Percentiles rank a stretch among this genome's conserved stretches.
These are phyloP conservation scores for Cyberlindnera sargentensis DNA, from an alignment of 805 yeast genomes.

Conservation along the genomic window DNA sequence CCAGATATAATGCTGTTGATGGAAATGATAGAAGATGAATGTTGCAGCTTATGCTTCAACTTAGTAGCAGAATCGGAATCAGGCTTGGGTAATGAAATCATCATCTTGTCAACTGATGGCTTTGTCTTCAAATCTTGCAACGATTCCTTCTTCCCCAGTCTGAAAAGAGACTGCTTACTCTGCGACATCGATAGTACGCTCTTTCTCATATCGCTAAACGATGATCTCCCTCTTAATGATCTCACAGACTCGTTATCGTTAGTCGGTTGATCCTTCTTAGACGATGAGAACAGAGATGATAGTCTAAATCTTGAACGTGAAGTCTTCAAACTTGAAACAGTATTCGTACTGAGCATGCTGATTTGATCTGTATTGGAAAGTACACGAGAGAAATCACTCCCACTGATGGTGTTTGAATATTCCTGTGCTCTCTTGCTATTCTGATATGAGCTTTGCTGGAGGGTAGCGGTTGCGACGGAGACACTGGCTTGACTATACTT, in stretches of 20 bases:
- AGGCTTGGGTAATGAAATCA: constrained; percentile 52
- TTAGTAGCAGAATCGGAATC: constrained; percentile 49
- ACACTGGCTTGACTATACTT: constrained; percentile 7
- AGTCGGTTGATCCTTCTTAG: constrained; percentile 16
- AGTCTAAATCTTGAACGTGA: constrained; percentile 22
- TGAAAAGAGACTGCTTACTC: constrained; percentile 15
- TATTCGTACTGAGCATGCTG: constrained; percentile 13
- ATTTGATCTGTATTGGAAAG: constrained; percentile 12
- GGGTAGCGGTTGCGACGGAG: constrained; percentile 6
- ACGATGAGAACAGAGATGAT: constrained; percentile 19
- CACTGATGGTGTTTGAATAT: constrained; percentile 6
- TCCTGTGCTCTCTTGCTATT: constrained; percentile 9
- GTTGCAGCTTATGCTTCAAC: constrained; percentile 44
- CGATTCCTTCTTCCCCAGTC: constrained; percentile 20
- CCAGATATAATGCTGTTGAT: constrained; percentile 24
- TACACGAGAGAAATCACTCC: not conserved
- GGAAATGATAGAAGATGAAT: constrained; percentile 41
- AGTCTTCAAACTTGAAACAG: constrained; percentile 14
- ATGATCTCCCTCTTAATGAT: constrained; percentile 19
- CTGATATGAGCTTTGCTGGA: constrained; percentile 11
- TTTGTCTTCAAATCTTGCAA: constrained; percentile 16
- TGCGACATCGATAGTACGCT: constrained; percentile 22
- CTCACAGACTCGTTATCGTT: constrained; percentile 15
- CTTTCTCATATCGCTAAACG: constrained; percentile 25
- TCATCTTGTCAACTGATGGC: constrained; percentile 26